Base-by-base conservation (phyloP, 352 stramenopile genomes). In the Lagenidium giganteum region DNA sequence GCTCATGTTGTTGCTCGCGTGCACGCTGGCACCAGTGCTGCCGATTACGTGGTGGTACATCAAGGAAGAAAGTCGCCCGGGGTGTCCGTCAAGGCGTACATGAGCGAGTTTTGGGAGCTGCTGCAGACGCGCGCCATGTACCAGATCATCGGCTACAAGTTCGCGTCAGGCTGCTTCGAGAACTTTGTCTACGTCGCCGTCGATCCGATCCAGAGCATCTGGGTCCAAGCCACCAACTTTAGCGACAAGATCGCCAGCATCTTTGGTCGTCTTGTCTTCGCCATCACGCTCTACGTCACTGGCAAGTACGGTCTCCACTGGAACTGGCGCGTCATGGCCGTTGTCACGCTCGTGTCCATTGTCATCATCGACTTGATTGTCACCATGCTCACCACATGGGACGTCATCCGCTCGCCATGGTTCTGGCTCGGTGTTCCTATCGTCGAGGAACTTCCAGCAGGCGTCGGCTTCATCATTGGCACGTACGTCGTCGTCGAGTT, bases 71-170 rank as follows among this genome's bases (percentile, higher is more conserved):
- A 18, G 41, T 21, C 12, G 51, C 55, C 28, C 28, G 28, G 20
- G 33, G 28, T 40, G 54, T 16, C n/a, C n/a, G n/a, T n/a, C n/a
- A n/a, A n/a, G n/a, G n/a, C n/a, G n/a, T n/a, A n/a, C n/a, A n/a
- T n/a, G n/a, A n/a, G n/a, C n/a, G 50, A 67, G 43, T 27, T 87
- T n/a, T 87, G 68, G 46, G 58, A 73, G 9, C 49, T 87, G 27
- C 52, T 84, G 35, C 70, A 86, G 53, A 44, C 66, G 24, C 68
- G 58, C 9, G 64, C 83, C 5, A 55, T 66, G 14, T 51, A 56
- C 35, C 51, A 46, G 28, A 43, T 63, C 29, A 51, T 64, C 23
- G 39, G 41, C 18, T 65, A 57, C 51, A 41, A 42, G 3, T 61
- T 69, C 26, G 49, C 66, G 41, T 47, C 41, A 42, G 54, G 44